phyloP scores from a whole-genome alignment of 371 early-diverging fungal species.

The Mortierella sp. region DNA sequence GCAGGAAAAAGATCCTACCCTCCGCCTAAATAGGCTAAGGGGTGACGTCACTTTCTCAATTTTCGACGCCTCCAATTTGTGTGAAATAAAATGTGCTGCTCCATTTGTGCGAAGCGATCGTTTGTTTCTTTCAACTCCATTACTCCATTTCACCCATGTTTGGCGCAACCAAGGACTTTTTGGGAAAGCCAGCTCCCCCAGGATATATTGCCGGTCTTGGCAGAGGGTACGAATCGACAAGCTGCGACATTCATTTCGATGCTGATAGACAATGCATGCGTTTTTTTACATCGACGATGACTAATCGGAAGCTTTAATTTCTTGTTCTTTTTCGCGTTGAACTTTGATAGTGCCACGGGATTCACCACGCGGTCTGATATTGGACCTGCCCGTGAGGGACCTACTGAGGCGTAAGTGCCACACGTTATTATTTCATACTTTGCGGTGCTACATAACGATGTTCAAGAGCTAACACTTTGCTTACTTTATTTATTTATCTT shows the following conservation, averaged over 20 bases:
- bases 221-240: slow-evolving; percentile 71
- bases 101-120: neutral
- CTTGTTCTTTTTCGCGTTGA: neutral
- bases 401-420: slow-evolving; percentile 67
- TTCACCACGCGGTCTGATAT: slow-evolving; percentile 99
- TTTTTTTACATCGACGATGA: neutral
- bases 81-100: neutral
- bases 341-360: slow-evolving; percentile 82
- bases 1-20: neutral
- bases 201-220: slow-evolving; percentile 98
- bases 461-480: slow-evolving; percentile 1
- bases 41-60: slow-evolving; percentile 6
- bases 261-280: neutral
- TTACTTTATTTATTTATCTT: neutral
- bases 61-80: neutral
- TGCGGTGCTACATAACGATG: too few species aligned
- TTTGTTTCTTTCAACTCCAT: neutral
- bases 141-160: slow-evolving; percentile 65
- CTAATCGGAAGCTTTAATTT: neutral
- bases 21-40: neutral
- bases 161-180: slow-evolving; percentile 83
- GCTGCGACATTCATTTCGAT: too few species aligned
- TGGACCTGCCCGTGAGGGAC: slow-evolving; percentile 93
- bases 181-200: slow-evolving; percentile 88
- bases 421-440: neutral